Evolutionary conservation across 768 basidiomycete genomes (phyloP).

Genomic region (Mycena latifolia): DNA sequence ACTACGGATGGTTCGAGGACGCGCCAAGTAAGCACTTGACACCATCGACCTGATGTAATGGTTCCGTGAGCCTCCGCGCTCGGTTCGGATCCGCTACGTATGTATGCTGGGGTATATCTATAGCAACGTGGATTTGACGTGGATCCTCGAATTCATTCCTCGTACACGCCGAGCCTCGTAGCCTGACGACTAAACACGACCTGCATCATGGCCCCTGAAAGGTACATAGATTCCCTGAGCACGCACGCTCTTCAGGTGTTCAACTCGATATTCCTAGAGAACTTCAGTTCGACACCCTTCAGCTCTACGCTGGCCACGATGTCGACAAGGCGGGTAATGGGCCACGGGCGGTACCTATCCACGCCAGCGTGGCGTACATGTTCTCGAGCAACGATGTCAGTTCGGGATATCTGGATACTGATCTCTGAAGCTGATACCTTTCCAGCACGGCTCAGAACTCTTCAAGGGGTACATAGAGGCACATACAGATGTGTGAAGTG

Average conservation of each 20-base stretch:
- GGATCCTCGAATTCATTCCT: too few relatives aligned
- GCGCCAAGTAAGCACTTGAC: too few relatives aligned
- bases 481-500: too few relatives aligned
- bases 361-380: slow-evolving; percentile 76
- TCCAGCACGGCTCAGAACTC: slow-evolving; percentile 1
- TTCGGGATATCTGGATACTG: background rate
- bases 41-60: too few relatives aligned
- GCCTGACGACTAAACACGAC: too few relatives aligned
- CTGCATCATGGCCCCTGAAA: too few relatives aligned
- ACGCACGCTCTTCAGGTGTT: background rate
- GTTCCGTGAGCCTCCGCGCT: too few relatives aligned
- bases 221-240: background rate
- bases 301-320: slow-evolving; percentile 81
- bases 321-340: slow-evolving; percentile 76
- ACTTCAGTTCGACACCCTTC: slow-evolving; percentile 85
- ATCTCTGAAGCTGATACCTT: background rate
- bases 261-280: slow-evolving; percentile 44
- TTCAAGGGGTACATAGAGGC: slow-evolving; percentile 15
- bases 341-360: slow-evolving; percentile 79
- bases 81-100: too few relatives aligned
- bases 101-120: too few relatives aligned
- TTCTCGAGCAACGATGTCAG: slow-evolving; percentile 78
- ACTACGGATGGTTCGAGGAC: too few relatives aligned
- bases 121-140: too few relatives aligned
- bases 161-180: too few relatives aligned